Evolutionary conservation across 2,329 filamentous ascomycete genomes (phyloP).

Genomic region (Neophaeococcomyces mojaviensis): DNA sequence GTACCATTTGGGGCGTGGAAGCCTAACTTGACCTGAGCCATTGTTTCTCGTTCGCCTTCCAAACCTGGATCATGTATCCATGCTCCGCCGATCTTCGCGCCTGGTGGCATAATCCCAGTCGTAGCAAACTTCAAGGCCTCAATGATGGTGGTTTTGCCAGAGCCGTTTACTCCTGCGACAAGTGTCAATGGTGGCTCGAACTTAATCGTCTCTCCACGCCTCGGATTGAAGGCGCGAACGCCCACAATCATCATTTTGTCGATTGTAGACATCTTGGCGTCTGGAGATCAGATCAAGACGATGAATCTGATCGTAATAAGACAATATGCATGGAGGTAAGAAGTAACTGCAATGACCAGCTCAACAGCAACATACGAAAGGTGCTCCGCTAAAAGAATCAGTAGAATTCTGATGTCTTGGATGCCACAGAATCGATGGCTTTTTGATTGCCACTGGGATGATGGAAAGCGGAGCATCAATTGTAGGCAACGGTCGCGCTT

Average conservation of each 20-base stretch:
- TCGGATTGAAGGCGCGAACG: constrained; percentile 78
- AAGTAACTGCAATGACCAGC: too few relatives aligned
- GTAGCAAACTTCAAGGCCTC: constrained; percentile 98
- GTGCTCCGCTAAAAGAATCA: too few relatives aligned
- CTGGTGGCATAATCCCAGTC: constrained; percentile 85
- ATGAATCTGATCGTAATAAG: not conserved
- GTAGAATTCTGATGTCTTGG: too few relatives aligned
- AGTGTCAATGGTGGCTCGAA: constrained; percentile 89
- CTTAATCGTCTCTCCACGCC: constrained; percentile 66
- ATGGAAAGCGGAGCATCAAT: too few relatives aligned
- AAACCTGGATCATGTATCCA: constrained; percentile 97
- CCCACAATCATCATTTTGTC: constrained; percentile 83
- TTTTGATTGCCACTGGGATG: too few relatives aligned
- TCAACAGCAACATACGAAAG: too few relatives aligned
- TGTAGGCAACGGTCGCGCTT: too few relatives aligned
- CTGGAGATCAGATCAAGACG: not conserved
- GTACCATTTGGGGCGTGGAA: constrained; percentile 73
- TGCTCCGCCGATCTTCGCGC: constrained; percentile 72
- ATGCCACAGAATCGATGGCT: too few relatives aligned
- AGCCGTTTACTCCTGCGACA: constrained; percentile 95
- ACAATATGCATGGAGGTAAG: too few relatives aligned
- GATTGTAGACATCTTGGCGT: constrained; percentile 52
- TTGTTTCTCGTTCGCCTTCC: constrained; percentile 73
- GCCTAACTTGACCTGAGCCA: constrained; percentile 83
- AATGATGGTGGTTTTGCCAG: constrained; percentile 97